phyloP scores from a whole-genome alignment of 2,329 filamentous ascomycete species.

The Bipolaris cookei region DNA sequence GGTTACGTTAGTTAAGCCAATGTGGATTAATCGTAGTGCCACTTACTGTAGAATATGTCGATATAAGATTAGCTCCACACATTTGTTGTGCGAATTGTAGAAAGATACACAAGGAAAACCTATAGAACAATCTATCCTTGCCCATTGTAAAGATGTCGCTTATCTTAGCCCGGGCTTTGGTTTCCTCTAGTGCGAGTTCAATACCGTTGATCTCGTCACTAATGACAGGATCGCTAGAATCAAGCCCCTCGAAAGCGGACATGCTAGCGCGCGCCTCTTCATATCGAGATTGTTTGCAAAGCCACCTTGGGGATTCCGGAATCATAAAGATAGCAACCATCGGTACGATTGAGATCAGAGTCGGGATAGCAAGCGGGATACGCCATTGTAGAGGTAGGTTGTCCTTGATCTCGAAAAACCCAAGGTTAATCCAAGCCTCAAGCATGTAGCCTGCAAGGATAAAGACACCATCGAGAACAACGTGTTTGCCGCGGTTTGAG shows the following conservation, averaged over 20 bases:
- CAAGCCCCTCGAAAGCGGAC: constrained; percentile 50
- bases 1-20: constrained; percentile 37
- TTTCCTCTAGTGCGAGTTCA: constrained; percentile 59
- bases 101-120: constrained; percentile 58
- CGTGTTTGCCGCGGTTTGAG: constrained; percentile 50
- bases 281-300: constrained; percentile 69
- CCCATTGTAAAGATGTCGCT: constrained; percentile 59
- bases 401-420: constrained; percentile 63
- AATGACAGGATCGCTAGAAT: constrained; percentile 59
- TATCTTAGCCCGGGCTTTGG: constrained; percentile 65
- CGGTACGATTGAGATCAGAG: constrained; percentile 61
- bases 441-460: constrained; percentile 55
- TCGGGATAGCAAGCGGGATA: constrained; percentile 71
- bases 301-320: constrained; percentile 72
- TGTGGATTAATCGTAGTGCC: constrained; percentile 53
- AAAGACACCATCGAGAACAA: constrained; percentile 55
- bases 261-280: constrained; percentile 66
- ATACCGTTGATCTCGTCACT: constrained; percentile 68
- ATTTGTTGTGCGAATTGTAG: constrained; percentile 61
- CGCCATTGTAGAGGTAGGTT: constrained; percentile 67
- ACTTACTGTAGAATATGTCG: constrained; percentile 54
- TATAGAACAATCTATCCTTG: constrained; percentile 69
- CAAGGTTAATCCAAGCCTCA: constrained; percentile 58
- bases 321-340: constrained; percentile 68
- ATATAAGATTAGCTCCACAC: constrained; percentile 58